Conservation (phyloP, 805 yeast species). For the Metschnikowia amazonensis region DNA sequence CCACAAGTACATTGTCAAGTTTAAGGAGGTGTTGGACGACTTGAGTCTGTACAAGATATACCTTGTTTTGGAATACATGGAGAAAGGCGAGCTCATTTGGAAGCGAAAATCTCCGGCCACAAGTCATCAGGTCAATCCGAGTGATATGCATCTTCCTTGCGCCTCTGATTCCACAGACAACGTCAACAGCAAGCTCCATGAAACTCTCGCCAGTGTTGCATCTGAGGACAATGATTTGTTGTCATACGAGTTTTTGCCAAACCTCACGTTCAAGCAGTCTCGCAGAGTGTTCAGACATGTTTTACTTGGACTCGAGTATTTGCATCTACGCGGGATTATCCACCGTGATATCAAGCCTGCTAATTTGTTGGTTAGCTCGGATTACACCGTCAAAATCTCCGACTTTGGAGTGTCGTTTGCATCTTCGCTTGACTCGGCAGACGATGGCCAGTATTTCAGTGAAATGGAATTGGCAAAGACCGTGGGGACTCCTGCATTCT, state of each 20-base stretch:
- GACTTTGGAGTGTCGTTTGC: slow-evolving; percentile 96
- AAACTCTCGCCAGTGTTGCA: not conserved
- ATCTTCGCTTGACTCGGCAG: slow-evolving; percentile 37
- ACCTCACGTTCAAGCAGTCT: slow-evolving; percentile 61
- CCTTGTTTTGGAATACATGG: slow-evolving; percentile 83
- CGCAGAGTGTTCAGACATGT: slow-evolving; percentile 79
- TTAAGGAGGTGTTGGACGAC: slow-evolving; percentile 77
- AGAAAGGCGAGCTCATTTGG: slow-evolving; percentile 91
- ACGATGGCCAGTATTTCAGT: slow-evolving; percentile 38
- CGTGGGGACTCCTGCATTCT: slow-evolving; percentile 96
- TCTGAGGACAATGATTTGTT: slow-evolving; percentile 23
- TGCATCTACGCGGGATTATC: slow-evolving; percentile 85
- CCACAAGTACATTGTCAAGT: slow-evolving; percentile 39
- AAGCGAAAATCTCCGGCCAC: slow-evolving; percentile 21
- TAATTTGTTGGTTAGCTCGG: slow-evolving; percentile 66
- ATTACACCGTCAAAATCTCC: slow-evolving; percentile 81
- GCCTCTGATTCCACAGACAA: slow-evolving; percentile 4
- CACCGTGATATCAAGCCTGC: slow-evolving; percentile 98
- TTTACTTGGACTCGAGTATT: slow-evolving; percentile 79
- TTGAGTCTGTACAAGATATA: slow-evolving; percentile 78
- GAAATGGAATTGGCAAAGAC: slow-evolving; percentile 90
- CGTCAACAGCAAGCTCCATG: slow-evolving; percentile 6
- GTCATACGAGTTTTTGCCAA: slow-evolving; percentile 43
- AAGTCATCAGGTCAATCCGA: slow-evolving; percentile 5
- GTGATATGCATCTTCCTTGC: slow-evolving; percentile 1